Evolutionary conservation across 257 asterid species (phyloP), one percentile per base, ranked within the genome.

Genomic region (Solanum virginianum): DNA sequence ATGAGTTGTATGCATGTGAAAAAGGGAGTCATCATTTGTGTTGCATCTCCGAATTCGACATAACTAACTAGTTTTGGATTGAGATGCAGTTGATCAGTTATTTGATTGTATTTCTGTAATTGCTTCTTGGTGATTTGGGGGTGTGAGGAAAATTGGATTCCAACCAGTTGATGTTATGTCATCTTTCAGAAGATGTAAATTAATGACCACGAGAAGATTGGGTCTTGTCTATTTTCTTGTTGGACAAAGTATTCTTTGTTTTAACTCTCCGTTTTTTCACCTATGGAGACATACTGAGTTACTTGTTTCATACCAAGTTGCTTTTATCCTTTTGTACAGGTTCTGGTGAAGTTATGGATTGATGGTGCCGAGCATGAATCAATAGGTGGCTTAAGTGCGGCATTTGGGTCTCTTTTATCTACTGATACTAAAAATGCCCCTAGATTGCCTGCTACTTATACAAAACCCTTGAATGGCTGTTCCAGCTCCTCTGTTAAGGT

Each of bases 381-480:
- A 26, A 79, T 79, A 26, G 83, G 83, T 79, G 83, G 83, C 65
- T 53, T 79, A 79, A 79, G 51, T 79, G 83, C 83, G 9, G 65
- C 83, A 79, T 79, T 79, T 79, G 83, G 83, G 62, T 53, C 83
- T 57, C 63, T 85, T 77, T 87, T 97, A 81, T 95, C 99, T 80
- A 84, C 91, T 55, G 80, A 88, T 81, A 85, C 88, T 32, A 83
- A 92, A 80, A 85, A 87, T 65, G 92, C 90, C 87, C 88, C 81
- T 74, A 91, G 91, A 87, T 82, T 90, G 70, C 89, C 93, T 63
- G 94, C 91, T 87, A 84, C 85, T 49, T 88, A 87, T 87, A 70
- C 99, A 24, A 82, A 90, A 63, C 98, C 98, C 60, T 81, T 92
- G 81, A 87, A 89, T 90, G 84, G 96, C 87, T 97, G 99, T 88